Conservation (phyloP, 352 stramenopile genomes). For the Phytophthora vignae region DNA sequence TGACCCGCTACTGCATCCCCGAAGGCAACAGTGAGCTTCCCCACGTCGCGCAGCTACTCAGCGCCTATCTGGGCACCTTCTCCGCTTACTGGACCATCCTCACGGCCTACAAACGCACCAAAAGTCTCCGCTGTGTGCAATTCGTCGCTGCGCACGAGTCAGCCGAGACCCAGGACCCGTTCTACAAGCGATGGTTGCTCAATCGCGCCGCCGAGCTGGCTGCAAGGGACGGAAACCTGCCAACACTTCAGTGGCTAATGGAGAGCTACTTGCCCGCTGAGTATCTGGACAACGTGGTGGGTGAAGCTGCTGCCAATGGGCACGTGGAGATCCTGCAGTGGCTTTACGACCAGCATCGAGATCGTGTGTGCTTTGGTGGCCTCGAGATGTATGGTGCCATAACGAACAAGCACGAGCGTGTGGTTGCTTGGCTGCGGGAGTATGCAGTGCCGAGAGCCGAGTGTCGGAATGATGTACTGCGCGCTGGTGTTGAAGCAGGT, state of each 20-base stretch:
- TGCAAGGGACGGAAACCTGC: slow-evolving; percentile 10
- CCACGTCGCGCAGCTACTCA: slow-evolving; percentile 12
- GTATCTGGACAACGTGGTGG: slow-evolving; percentile 21
- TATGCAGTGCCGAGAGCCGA: slow-evolving; percentile 20
- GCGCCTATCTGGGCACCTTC: slow-evolving; percentile 16
- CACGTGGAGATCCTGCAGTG: slow-evolving; percentile 25
- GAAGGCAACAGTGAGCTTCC: slow-evolving; percentile 18
- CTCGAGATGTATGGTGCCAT: slow-evolving; percentile 28
- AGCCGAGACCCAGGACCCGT: slow-evolving; percentile 19
- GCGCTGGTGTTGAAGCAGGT: slow-evolving; percentile 15
- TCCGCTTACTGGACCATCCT: slow-evolving; percentile 18
- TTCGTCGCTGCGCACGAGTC: slow-evolving; percentile 18
- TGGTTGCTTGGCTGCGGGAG: slow-evolving; percentile 53
- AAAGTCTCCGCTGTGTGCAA: slow-evolving; percentile 22
- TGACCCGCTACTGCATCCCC: slow-evolving; percentile 16
- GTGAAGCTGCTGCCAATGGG: slow-evolving; percentile 18
- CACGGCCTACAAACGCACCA: slow-evolving; percentile 17
- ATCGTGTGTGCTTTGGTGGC: slow-evolving; percentile 13
- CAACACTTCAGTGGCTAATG: slow-evolving; percentile 24
- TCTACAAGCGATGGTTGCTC: slow-evolving; percentile 37
- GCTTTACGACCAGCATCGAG: slow-evolving; percentile 20
- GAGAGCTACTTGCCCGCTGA: slow-evolving; percentile 16
- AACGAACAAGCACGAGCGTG: slow-evolving; percentile 45
- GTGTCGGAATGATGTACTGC: slow-evolving; percentile 9
- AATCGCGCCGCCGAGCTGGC: slow-evolving; percentile 22